A percentile compares a stretch with the other conserved stretches of the same genome.
These are phyloP conservation scores for Kalmusia sp. DNA, from an alignment of 2,329 filamentous ascomycete genomes.

Conservation along the genomic window DNA sequence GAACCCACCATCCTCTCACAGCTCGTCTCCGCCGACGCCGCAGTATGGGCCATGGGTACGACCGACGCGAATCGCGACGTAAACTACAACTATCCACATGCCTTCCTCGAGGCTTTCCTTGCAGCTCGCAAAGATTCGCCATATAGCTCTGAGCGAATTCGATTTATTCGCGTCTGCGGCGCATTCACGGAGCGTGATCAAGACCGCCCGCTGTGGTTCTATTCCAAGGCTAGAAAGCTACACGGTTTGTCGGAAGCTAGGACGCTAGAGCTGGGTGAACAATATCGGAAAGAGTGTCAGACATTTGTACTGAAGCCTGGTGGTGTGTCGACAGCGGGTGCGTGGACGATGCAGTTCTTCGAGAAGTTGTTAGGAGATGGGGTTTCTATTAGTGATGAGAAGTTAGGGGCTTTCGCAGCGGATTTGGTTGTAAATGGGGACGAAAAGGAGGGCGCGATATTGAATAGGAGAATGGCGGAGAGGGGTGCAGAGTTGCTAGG, in stretches of 20 bases:
- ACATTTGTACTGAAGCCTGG: slow-evolving; percentile 25
- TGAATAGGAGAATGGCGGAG: slow-evolving; percentile 13
- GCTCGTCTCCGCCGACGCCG: slow-evolving; percentile 23
- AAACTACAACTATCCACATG: slow-evolving; percentile 23
- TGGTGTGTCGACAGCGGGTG: slow-evolving; percentile 13
- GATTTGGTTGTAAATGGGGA: slow-evolving; percentile 20
- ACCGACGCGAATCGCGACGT: slow-evolving; percentile 20
- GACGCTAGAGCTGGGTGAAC: slow-evolving; percentile 18
- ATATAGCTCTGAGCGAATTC: slow-evolving; percentile 7
- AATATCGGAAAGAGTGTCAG: slow-evolving; percentile 16
- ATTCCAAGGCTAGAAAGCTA: slow-evolving; percentile 15
- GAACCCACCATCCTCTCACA: neutral
- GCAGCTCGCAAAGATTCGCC: neutral
- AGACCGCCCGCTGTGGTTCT: slow-evolving; percentile 15
- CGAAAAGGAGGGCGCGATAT: slow-evolving; percentile 10
- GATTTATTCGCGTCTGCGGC: slow-evolving; percentile 21
- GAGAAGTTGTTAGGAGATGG: slow-evolving; percentile 7
- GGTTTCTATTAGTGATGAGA: slow-evolving; percentile 17
- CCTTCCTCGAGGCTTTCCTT: slow-evolving; percentile 21
- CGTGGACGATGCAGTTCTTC: neutral
- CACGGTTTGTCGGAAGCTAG: slow-evolving; percentile 22
- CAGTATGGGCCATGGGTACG: slow-evolving; percentile 31
- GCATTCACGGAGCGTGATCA: slow-evolving; percentile 25
- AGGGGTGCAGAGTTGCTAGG: slow-evolving; percentile 5
- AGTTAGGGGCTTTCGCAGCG: slow-evolving; percentile 23